phyloP scores from a whole-genome alignment of 371 early-diverging fungal species.

The Haplosporangium sp. region DNA sequence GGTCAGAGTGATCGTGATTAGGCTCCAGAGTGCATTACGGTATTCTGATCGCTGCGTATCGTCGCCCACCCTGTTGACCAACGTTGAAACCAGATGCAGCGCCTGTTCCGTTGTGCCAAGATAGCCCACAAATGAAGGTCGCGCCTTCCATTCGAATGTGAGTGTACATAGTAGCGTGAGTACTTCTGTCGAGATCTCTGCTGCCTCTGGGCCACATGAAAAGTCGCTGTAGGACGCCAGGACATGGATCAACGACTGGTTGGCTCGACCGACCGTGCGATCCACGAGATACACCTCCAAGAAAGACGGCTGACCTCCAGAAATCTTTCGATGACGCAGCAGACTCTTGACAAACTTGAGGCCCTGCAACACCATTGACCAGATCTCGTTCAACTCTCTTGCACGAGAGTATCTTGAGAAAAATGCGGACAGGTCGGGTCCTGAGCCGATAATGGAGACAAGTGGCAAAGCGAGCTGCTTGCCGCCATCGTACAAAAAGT shows the following conservation, averaged over 20 bases:
- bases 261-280: slow-evolving; percentile 39
- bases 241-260: slow-evolving; percentile 33
- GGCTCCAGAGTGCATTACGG: slow-evolving; percentile 51
- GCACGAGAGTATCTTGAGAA: slow-evolving; percentile 43
- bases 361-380: slow-evolving; percentile 32
- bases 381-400: slow-evolving; percentile 22
- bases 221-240: slow-evolving; percentile 40
- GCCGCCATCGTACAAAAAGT: slow-evolving; percentile 55
- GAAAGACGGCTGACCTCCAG: slow-evolving; percentile 46
- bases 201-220: slow-evolving; percentile 31
- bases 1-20: slow-evolving; percentile 46
- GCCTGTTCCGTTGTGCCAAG: slow-evolving; percentile 46
- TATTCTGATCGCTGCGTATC: slow-evolving; percentile 33
- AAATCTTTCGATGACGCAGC: slow-evolving; percentile 41
- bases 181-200: slow-evolving; percentile 31
- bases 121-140: slow-evolving; percentile 49
- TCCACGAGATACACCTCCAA: slow-evolving; percentile 50
- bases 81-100: slow-evolving; percentile 23
- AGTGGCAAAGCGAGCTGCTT: slow-evolving; percentile 42
- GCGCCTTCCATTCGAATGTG: slow-evolving; percentile 36
- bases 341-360: slow-evolving; percentile 41
- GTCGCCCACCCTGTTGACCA: slow-evolving; percentile 36
- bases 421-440: slow-evolving; percentile 39
- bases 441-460: slow-evolving; percentile 41
- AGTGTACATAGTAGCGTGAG: slow-evolving; percentile 44